Percentiles rank a stretch among this genome's conserved stretches.
Evolutionary conservation across 1,284 basidiomycete genomes (phyloP).

Genomic region (Fomitopsis palustris): DNA sequence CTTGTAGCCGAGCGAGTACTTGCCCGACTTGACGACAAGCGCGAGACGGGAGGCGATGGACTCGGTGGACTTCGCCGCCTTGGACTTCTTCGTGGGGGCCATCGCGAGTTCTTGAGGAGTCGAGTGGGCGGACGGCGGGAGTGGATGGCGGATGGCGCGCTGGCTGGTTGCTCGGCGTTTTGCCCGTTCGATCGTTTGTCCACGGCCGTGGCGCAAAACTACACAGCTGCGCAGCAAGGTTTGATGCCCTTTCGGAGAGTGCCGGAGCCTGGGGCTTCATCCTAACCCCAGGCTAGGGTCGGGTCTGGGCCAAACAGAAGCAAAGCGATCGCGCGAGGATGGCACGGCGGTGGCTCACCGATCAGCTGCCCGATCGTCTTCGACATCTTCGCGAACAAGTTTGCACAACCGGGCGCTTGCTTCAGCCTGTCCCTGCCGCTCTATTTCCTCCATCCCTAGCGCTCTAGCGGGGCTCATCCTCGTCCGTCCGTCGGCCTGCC

Average conservation of each 20-base stretch:
- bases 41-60: slow-evolving; percentile 94
- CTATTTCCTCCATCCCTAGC: not conserved
- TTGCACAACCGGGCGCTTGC: not conserved
- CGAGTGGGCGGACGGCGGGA: slow-evolving; percentile 1
- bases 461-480: not conserved
- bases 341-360: not conserved
- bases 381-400: not conserved
- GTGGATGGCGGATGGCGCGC: slow-evolving; percentile 6
- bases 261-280: not conserved
- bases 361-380: not conserved
- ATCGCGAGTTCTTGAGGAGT: slow-evolving; percentile 42
- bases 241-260: slow-evolving; percentile 9
- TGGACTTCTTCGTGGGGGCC: slow-evolving; percentile 94
- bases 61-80: slow-evolving; percentile 88
- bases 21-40: slow-evolving; percentile 97
- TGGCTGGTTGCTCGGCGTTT: not conserved
- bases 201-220: slow-evolving; percentile 7
- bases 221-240: slow-evolving; percentile 21
- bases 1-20: slow-evolving; percentile 94
- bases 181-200: not conserved
- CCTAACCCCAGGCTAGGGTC: slow-evolving; percentile 19
- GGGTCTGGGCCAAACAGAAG: slow-evolving; percentile 13
- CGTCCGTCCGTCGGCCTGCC: not conserved
- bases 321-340: slow-evolving; percentile 19
- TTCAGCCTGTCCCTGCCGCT: not conserved